Conservation (phyloP, 169 alveolate genomes). For the Cryptosporidium canis region DNA sequence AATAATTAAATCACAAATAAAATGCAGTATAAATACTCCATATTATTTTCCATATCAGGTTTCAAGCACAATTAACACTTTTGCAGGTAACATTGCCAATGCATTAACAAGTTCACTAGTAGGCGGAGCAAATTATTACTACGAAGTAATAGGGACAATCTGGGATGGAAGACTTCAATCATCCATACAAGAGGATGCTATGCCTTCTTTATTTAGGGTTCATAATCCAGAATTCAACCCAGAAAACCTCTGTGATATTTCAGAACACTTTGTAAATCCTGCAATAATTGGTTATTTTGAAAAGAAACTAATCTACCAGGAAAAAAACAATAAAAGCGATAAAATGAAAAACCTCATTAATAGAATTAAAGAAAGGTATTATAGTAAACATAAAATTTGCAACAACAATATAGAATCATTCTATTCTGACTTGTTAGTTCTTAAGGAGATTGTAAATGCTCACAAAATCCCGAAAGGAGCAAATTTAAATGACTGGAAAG, state of each 20-base stretch:
- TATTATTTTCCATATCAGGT: conserved; percentile 16
- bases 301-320: background rate
- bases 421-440: background rate
- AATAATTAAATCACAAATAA: conserved; percentile 26
- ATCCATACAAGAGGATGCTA: background rate
- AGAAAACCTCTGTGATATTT: conserved; percentile 27
- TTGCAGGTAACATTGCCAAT: conserved; percentile 48
- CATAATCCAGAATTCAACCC: conserved; percentile 49
- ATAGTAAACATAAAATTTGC: background rate
- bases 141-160: conserved; percentile 52
- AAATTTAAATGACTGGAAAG: conserved; percentile 25
- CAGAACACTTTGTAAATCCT: conserved; percentile 18
- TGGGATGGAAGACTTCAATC: conserved; percentile 66
- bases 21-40: conserved; percentile 15
- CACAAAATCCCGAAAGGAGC: conserved; percentile 60
- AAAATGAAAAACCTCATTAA: background rate
- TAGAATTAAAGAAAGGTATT: background rate
- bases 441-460: conserved; percentile 7
- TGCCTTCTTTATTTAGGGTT: conserved; percentile 24
- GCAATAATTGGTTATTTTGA: conserved; percentile 48
- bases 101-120: conserved; percentile 15
- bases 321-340: conserved; percentile 1
- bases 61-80: background rate
- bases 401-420: background rate
- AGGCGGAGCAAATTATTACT: background rate